Evolutionary conservation across 306 rosid species (phyloP).

Genomic region (Corylus heterophylla): DNA sequence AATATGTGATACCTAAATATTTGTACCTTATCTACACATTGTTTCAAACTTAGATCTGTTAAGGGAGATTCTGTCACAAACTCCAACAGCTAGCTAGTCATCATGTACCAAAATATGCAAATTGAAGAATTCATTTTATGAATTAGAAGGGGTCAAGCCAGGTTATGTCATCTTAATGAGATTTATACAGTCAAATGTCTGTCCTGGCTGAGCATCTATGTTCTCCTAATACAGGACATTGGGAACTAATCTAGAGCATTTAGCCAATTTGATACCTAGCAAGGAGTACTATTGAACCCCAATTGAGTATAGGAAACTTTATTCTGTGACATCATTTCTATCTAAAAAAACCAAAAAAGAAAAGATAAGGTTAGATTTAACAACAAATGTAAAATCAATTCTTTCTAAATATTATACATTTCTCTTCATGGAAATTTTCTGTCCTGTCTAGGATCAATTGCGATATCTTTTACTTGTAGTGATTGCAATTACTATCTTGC

Average conservation of each 20-base stretch:
- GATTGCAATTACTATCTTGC: neutral
- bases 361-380: neutral
- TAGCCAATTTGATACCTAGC: neutral
- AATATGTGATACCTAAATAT: neutral
- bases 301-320: neutral
- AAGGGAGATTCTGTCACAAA: neutral
- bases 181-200: neutral
- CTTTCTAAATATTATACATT: neutral
- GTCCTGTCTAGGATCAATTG: neutral
- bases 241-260: neutral
- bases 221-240: neutral
- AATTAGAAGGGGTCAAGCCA: neutral
- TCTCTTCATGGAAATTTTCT: neutral
- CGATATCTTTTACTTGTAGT: neutral
- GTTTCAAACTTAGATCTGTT: neutral
- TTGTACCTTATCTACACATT: neutral
- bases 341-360: neutral
- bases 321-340: neutral
- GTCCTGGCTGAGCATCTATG: neutral
- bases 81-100: neutral
- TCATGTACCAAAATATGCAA: neutral
- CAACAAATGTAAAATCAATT: neutral
- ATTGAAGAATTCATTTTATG: neutral
- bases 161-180: neutral
- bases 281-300: neutral